These are phyloP conservation scores for Fusarium globosum DNA, from an alignment of 2,329 filamentous ascomycete genomes.

Conservation along the genomic window DNA sequence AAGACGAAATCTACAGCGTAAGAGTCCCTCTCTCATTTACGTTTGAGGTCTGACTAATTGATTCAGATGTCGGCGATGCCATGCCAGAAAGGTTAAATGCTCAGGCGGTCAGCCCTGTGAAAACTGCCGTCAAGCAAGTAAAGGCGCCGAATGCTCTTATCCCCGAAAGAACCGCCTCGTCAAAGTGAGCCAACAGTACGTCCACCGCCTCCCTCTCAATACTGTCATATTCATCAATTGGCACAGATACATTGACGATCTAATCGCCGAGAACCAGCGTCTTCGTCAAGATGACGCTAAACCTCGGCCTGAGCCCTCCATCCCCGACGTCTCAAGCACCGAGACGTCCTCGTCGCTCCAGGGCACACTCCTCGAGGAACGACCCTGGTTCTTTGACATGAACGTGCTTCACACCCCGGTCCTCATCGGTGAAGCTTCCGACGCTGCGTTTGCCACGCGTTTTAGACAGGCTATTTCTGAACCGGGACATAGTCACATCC, in stretches of 20 bases:
- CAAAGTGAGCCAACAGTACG: constrained; percentile 49
- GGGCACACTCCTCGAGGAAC: constrained; percentile 37
- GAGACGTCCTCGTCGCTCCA: constrained; percentile 28
- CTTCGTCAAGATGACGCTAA: constrained; percentile 39
- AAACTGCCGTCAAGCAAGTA: constrained; percentile 48
- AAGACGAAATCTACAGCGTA: constrained; percentile 45
- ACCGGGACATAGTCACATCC: constrained; percentile 48
- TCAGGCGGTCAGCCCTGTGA: constrained; percentile 49
- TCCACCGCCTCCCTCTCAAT: accelerated
- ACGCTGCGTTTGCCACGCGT: constrained; percentile 52
- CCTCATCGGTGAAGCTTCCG: constrained; percentile 51
- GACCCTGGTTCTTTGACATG: constrained; percentile 51
- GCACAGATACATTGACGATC: constrained; percentile 49
- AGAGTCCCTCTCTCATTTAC: background rate
- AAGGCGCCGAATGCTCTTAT: constrained; percentile 48
- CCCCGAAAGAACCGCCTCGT: constrained; percentile 48
- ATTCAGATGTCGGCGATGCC: constrained; percentile 48
- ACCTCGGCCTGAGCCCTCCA: constrained; percentile 19
- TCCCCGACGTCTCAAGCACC: constrained; percentile 19
- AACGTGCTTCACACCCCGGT: constrained; percentile 50
- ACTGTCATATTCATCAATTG: background rate
- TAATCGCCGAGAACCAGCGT: constrained; percentile 49
- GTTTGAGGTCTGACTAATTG: background rate
- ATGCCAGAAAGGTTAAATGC: constrained; percentile 50
- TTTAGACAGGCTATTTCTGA: constrained; percentile 51